Evolutionary conservation across 768 basidiomycete species (phyloP), one percentile per base, ranked within the genome.

Genomic region (Neoboletus subvelutipes): DNA sequence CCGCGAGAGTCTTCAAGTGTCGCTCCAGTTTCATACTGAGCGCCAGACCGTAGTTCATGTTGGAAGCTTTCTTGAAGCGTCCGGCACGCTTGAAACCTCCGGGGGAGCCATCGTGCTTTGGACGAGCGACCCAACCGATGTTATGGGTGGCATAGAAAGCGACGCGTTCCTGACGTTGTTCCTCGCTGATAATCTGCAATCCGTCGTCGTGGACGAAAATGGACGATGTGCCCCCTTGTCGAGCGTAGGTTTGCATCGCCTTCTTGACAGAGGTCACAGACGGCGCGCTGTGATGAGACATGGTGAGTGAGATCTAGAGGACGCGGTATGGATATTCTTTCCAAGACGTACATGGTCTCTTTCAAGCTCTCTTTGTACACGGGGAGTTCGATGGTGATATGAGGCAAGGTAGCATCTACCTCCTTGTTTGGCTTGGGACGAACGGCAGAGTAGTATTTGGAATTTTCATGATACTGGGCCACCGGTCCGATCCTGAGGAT

Each of bases 21-120:
- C 60, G 62, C 50, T 71, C 70, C 45, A 71, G 50, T 34, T 76
- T 72, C 20, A 80, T 68, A 1, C 75, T 77, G 3, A 81, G 61
- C 18, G 71, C 74, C 20, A 81, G 70, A 4, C 83, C 91, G 64
- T 88, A 93, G 68, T 94, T 95, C 87, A 94, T 87, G 71, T 96
- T 96, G 33, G 85, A 87, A 1, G 92, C 92, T 71, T 96, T 96
- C 78, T 96, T 95, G 83, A 96, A 96, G 15, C 92, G 81, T 17
- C 93, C 92, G 0, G 87, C 70, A 33, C 76, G 73, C 20, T 71
- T 75, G 50, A 70, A 71, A 5, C 67, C 71, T 4, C 28, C 54
- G 0, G 68, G 65, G 1, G 65, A 26, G 4, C 45, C 18, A 5
- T 68, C 65, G 1, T 86, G 83, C 61, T 75, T 74, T 0, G 85